Evolutionary conservation across 1,284 basidiomycete genomes (phyloP).

Genomic region (Marasmius oreades): DNA sequence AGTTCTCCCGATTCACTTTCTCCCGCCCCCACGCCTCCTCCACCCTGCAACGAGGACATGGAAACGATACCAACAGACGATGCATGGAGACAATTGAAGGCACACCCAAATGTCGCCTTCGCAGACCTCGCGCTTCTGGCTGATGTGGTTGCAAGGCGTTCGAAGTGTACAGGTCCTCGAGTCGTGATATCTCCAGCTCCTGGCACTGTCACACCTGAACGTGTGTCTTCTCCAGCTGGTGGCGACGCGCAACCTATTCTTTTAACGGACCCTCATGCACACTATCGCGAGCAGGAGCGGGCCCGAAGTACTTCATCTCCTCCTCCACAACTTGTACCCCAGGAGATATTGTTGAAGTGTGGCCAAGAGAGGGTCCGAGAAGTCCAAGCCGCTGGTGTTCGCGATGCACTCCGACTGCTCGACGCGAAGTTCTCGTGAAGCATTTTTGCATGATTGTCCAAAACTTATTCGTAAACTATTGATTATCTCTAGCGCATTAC

Average conservation of each 20-base stretch:
- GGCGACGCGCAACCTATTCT: slow-evolving; percentile 32
- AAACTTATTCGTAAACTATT: not conserved
- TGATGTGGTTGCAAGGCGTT: slow-evolving; percentile 82
- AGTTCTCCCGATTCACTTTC: slow-evolving; percentile 15
- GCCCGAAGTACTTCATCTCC: slow-evolving; percentile 36
- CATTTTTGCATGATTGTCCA: not conserved
- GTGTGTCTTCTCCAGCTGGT: slow-evolving; percentile 30
- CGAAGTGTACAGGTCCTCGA: slow-evolving; percentile 72
- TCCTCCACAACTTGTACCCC: slow-evolving; percentile 54
- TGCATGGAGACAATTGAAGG: slow-evolving; percentile 85
- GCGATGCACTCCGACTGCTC: slow-evolving; percentile 73
- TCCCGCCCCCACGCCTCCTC: slow-evolving; percentile 12
- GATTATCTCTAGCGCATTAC: not conserved
- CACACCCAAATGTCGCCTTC: slow-evolving; percentile 84
- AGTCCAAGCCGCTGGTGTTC: slow-evolving; percentile 75
- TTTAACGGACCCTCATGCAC: slow-evolving; percentile 51
- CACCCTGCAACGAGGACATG: slow-evolving; percentile 18
- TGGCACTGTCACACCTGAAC: slow-evolving; percentile 44
- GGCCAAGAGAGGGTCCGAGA: slow-evolving; percentile 55
- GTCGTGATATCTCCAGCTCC: slow-evolving; percentile 63
- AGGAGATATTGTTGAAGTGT: slow-evolving; percentile 57
- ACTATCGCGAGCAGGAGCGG: slow-evolving; percentile 44
- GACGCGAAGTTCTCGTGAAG: slow-evolving; percentile 61
- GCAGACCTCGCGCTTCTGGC: slow-evolving; percentile 79
- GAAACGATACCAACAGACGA: slow-evolving; percentile 78